A percentile compares a stretch with the other conserved stretches of the same genome.
Conservation (phyloP, 1,284 basidiomycete genomes). For the Trichosporon sp. region DNA sequence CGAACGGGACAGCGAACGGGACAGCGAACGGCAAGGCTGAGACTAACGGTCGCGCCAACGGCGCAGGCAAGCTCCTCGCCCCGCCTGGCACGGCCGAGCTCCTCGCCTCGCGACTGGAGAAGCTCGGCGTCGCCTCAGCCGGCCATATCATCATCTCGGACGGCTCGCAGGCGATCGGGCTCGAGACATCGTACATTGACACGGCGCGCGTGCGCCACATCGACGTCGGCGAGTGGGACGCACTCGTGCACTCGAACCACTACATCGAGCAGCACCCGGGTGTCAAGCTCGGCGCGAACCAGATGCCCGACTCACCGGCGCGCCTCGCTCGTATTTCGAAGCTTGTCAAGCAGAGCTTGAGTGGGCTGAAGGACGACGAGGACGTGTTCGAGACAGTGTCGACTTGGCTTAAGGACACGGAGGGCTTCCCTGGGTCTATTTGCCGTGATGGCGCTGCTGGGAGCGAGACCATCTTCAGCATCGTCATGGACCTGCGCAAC, state of each 20-base stretch:
- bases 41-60: not conserved
- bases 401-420: conserved; percentile 27
- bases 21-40: not conserved
- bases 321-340: conserved; percentile 28
- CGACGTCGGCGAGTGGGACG: conserved; percentile 2
- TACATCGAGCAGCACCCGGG: conserved; percentile 31
- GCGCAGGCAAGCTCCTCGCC: not conserved
- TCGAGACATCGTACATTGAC: conserved; percentile 26
- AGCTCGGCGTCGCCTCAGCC: conserved; percentile 29
- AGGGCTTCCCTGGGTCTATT: conserved; percentile 26
- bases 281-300: conserved; percentile 21
- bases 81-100: not conserved
- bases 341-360: conserved; percentile 18
- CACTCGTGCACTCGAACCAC: conserved; percentile 33
- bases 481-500: conserved; percentile 31
- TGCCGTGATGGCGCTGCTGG: conserved; percentile 26
- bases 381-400: not conserved
- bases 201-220: conserved; percentile 12
- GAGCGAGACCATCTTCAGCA: conserved; percentile 30
- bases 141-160: conserved; percentile 30
- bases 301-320: conserved; percentile 21
- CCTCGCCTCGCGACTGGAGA: conserved; percentile 18
- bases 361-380: conserved; percentile 2
- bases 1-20: not conserved
- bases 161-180: conserved; percentile 25